phyloP scores from a whole-genome alignment of 768 basidiomycete genomes.

The Panaeolus cyanescens region DNA sequence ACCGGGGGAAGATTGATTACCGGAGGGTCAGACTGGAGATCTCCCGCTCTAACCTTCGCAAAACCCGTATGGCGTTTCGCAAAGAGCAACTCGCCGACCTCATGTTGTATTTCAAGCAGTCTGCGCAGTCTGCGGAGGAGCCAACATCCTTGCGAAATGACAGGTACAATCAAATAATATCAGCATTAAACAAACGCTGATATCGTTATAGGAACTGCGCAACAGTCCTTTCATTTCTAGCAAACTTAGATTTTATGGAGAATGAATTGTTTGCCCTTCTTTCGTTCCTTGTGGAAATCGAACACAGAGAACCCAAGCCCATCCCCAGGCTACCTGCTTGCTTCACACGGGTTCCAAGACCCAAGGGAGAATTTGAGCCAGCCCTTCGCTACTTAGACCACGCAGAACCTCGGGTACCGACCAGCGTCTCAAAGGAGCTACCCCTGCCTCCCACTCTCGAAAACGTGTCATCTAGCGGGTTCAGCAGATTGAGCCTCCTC shows the following conservation, averaged over 20 bases:
- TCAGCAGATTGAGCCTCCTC: background rate
- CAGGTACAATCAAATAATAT: background rate
- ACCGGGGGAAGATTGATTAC: slow-evolving; percentile 7
- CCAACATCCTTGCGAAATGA: background rate
- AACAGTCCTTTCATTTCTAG: slow-evolving; percentile 4
- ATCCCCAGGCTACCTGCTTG: slow-evolving; percentile 4
- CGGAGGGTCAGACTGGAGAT: slow-evolving; percentile 9
- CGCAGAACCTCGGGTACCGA: background rate
- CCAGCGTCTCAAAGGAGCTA: slow-evolving; percentile 6
- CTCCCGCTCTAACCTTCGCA: slow-evolving; percentile 8
- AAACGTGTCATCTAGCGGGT: background rate
- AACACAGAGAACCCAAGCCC: slow-evolving; percentile 9
- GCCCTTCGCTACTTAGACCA: slow-evolving; percentile 2
- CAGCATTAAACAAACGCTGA: background rate
- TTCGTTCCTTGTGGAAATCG: slow-evolving; percentile 6
- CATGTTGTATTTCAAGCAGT: slow-evolving; percentile 1
- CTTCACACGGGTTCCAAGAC: background rate
- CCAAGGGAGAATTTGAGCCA: background rate
- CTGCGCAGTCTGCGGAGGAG: background rate
- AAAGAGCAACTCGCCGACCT: background rate
- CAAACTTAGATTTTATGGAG: slow-evolving; percentile 7
- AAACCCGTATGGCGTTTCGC: background rate
- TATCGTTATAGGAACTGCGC: background rate
- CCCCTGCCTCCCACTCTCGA: background rate
- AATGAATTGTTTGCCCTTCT: slow-evolving; percentile 5